Conservation (phyloP, 805 yeast genomes). For the Tetrapisispora taiwanensis region DNA sequence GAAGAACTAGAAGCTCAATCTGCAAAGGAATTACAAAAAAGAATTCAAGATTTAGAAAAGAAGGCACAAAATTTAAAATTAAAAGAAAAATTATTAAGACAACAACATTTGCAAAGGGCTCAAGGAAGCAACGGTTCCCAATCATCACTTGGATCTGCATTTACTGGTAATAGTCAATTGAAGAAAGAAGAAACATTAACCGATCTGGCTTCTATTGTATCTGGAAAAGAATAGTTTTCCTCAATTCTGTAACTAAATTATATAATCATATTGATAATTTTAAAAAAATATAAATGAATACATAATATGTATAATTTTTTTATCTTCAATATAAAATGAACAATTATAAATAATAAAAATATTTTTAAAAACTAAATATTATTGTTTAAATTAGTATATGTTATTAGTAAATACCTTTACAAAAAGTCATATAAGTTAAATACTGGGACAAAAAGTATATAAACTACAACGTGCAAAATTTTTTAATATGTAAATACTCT, state of each 20-base stretch:
- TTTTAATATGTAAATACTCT: not conserved
- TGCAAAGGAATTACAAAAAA: constrained; percentile 58
- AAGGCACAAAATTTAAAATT: constrained; percentile 64
- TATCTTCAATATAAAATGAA: not conserved
- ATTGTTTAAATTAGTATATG: not conserved
- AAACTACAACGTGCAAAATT: constrained; percentile 4
- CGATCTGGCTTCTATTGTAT: constrained; percentile 40
- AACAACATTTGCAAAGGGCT: constrained; percentile 9
- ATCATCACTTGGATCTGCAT: constrained; percentile 12
- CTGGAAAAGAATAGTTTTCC: constrained; percentile 16
- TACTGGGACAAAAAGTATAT: constrained; percentile 1
- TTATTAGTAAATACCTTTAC: constrained; percentile 1
- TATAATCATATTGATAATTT: too few species aligned
- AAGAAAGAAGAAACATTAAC: constrained; percentile 47
- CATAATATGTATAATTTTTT: too few species aligned
- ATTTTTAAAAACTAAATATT: not conserved
- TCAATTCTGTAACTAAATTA: not conserved
- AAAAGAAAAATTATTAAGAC: constrained; percentile 44
- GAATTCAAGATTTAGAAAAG: constrained; percentile 69
- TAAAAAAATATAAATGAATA: too few species aligned
- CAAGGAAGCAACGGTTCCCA: constrained; percentile 7
- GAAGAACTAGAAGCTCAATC: constrained; percentile 73
- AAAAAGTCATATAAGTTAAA: not conserved
- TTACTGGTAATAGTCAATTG: constrained; percentile 13
- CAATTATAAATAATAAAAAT: not conserved